Conservation (phyloP, 306 rosid genomes). For the Biancaea sappan region DNA sequence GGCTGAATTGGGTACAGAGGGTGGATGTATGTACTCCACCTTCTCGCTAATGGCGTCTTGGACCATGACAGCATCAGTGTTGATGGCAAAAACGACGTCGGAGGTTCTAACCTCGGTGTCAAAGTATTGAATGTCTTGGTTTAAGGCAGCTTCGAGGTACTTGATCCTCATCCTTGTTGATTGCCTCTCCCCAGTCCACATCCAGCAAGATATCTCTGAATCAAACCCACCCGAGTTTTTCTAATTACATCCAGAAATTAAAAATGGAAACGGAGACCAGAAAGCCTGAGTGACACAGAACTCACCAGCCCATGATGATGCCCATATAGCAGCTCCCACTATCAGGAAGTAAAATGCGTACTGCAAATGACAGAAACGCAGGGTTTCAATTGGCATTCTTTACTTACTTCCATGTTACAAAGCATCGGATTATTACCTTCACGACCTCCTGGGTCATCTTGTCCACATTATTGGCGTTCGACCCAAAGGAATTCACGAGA, state of each 20-base stretch:
- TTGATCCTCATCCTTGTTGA: conserved; percentile 84
- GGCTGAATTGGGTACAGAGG: not conserved
- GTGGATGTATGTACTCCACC: conserved; percentile 52
- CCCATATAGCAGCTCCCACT: conserved; percentile 97
- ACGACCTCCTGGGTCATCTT: conserved; percentile 91
- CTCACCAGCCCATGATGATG: conserved; percentile 91
- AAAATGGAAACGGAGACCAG: not conserved
- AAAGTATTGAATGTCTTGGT: conserved; percentile 82
- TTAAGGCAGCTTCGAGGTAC: conserved; percentile 81
- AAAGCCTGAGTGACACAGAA: not conserved
- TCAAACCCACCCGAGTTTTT: conserved; percentile 16
- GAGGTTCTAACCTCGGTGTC: conserved; percentile 90
- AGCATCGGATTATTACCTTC: conserved; percentile 50
- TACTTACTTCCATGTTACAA: not conserved
- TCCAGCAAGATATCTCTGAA: conserved; percentile 93
- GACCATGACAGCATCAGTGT: conserved; percentile 83
- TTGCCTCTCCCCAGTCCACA: conserved; percentile 95
- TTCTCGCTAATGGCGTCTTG: conserved; percentile 96
- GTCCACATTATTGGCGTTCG: conserved; percentile 73
- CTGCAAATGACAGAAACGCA: conserved; percentile 43
- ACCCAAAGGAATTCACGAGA: conserved; percentile 88
- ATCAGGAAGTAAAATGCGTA: conserved; percentile 87
- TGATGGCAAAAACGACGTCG: conserved; percentile 85
- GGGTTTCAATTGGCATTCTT: not conserved
- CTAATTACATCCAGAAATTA: conserved; percentile 14